Evolutionary conservation across 495 filamentous ascomycete species (phyloP), one percentile per base, ranked within the genome.

Genomic region (Talaromyces trachyspermus): DNA sequence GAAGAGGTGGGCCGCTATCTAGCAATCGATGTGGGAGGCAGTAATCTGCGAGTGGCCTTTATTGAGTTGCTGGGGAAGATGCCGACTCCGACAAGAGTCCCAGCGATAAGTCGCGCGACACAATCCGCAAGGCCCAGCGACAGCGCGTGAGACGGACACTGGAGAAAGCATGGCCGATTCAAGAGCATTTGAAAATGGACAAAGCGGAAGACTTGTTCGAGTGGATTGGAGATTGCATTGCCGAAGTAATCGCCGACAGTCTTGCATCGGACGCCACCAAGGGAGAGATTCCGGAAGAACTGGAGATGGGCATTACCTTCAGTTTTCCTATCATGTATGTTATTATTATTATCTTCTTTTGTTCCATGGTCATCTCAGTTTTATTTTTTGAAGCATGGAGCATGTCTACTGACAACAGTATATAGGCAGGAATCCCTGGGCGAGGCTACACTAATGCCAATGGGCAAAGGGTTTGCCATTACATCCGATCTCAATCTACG

Each of bases 401-500:
- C 17, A 41, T n/a, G n/a, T n/a, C n/a, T n/a, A 11, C 46, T 41
- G 4, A 19, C 18, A 40, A 51, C 27, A 19, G 51, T 49, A 36
- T 10, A 19, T 51, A 89, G 86, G 58, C 88, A 94, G 72, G 74
- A 76, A 47, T 81, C 83, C 18, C 69, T 91, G 39, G 72, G 83
- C 12, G 78, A 88, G 49, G 88, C 88, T 8, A 84, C 80, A 4
- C 63, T 94, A 30, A 88, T 89, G 83, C 76, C 83, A 5, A 90
- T 90, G 86, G 88, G 88, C 23, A 91, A 94, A 65, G 88, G 88
- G 18, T 94, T 91, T 52, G 80, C 84, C 23, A 85, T 91, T 36
- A 81, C 77, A 0, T 80, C 80, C 2, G 76, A 84, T 32, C 70
- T 88, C 19, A 79, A 91, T 52, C 77, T 94, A 11, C 81, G 78